Base-by-base conservation (phyloP, 1,284 basidiomycete genomes). In the Vanrija sp. region DNA sequence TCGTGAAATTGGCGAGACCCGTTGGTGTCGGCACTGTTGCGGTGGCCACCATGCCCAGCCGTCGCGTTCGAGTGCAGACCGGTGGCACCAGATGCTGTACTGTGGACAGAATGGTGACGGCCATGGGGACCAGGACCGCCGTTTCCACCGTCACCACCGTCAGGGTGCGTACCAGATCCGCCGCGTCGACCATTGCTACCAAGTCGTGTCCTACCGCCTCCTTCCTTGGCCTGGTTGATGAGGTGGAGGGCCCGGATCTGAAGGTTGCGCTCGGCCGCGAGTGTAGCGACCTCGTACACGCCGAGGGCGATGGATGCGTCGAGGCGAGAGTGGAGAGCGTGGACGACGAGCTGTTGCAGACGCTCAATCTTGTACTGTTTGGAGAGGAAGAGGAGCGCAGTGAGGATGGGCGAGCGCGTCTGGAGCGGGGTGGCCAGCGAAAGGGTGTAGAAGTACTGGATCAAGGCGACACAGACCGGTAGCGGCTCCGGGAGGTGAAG, bases 361-460 rank as follows among this genome's bases (percentile, higher is more conserved):
- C 93, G 86, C 2, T 82, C 75, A 51, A 97, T 81, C 40, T 85
- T 80, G 76, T 97, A 98, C 53, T 86, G 89, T 58, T 85, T 88
- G 3, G 89, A 83, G 15, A 98, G 80, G 53, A 96, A 82, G 54
- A 98, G 79, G 18, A 98, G 80, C 59, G 92, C 88, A 64, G 88
- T 88, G 40, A 98, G 81, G 10, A 97, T 87, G 0, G 90, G 87
- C 3, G 91, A 89, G 5, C 90, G 86, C 64, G 91, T 89, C 72
- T 98, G 94, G 43, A 97, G 80, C 0, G 89, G 88, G 0, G 94
- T 97, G 52, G 89, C 80, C 40, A 98, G 82, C 0, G 87, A 83
- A 51, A 86, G 81, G 1, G 91, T 86, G 78, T 98, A 97, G 61
- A 98, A 84, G 77, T 95, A 98, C 74, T 97, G 91, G 54, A 97